Conservation (phyloP, 1,284 basidiomycete species). For the Cronartium quercuum region DNA sequence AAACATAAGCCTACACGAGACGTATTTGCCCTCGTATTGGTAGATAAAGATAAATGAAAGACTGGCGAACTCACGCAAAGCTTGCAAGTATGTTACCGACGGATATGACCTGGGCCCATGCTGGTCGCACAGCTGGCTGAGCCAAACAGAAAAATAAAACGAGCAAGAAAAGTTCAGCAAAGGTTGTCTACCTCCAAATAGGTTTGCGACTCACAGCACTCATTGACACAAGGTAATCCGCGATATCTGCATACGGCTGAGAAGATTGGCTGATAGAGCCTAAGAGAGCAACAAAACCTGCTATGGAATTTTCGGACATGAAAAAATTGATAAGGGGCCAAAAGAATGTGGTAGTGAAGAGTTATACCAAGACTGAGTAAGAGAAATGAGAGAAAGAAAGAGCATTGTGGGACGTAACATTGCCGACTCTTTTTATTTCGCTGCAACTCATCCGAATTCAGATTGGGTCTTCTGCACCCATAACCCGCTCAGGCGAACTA, state of each 20-base stretch:
- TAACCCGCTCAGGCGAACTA: too few relatives aligned
- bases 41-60: too few relatives aligned
- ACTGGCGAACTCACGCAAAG: not conserved
- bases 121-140: not conserved
- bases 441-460: too few relatives aligned
- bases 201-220: not conserved
- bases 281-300: not conserved
- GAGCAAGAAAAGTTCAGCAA: not conserved
- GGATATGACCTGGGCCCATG: not conserved
- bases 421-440: too few relatives aligned
- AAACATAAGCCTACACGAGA: not conserved
- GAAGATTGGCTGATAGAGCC: not conserved
- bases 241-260: not conserved
- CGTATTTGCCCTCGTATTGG: too few relatives aligned
- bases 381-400: too few relatives aligned
- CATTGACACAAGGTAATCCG: not conserved
- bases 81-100: not conserved
- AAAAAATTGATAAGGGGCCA: too few relatives aligned
- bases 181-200: not conserved
- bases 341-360: too few relatives aligned
- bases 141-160: not conserved
- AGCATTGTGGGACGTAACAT: too few relatives aligned
- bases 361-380: too few relatives aligned
- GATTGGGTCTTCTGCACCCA: too few relatives aligned
- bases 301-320: not conserved